Conservation (phyloP, 805 yeast species). For the Citeromyces matritensis region DNA sequence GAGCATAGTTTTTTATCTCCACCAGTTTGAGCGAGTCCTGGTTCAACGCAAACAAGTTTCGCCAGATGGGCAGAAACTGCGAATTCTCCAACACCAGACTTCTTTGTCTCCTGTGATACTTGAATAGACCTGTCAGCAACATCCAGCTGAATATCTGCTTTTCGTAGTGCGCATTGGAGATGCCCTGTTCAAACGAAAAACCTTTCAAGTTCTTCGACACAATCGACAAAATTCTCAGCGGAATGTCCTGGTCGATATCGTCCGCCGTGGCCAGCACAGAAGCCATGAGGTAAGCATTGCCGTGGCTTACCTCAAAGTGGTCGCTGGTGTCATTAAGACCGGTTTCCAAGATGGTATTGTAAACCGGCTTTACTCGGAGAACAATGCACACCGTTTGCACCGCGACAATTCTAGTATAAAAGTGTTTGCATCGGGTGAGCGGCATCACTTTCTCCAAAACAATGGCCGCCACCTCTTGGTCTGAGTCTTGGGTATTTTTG, state of each 20-base stretch:
- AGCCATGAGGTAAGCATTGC: conserved; percentile 15
- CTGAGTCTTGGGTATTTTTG: conserved; percentile 7
- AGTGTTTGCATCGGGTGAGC: conserved; percentile 20
- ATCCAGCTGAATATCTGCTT: conserved; percentile 42
- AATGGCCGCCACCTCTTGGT: conserved; percentile 12
- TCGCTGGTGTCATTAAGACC: conserved; percentile 10
- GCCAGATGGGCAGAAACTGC: conserved; percentile 53
- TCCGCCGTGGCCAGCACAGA: conserved; percentile 15
- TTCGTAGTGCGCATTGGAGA: conserved; percentile 16
- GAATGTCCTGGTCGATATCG: conserved; percentile 14
- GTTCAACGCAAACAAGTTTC: conserved; percentile 34
- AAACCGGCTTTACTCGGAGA: conserved; percentile 18
- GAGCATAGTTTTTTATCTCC: conserved; percentile 41
- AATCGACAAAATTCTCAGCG: conserved; percentile 15
- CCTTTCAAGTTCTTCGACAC: conserved; percentile 16
- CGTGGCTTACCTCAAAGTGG: conserved; percentile 14
- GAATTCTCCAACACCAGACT: conserved; percentile 39
- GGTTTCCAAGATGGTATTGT: conserved; percentile 14
- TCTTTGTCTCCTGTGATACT: conserved; percentile 29
- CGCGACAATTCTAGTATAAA: conserved; percentile 24
- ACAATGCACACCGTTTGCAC: conserved; percentile 16
- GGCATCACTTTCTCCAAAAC: conserved; percentile 18
- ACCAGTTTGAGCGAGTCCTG: conserved; percentile 24
- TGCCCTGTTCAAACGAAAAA: conserved; percentile 10
- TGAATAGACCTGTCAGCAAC: conserved; percentile 45